These are phyloP conservation scores for Lasiodiplodia sp. DNA, from an alignment of 2,329 filamentous ascomycete species.

Conservation along the genomic window DNA sequence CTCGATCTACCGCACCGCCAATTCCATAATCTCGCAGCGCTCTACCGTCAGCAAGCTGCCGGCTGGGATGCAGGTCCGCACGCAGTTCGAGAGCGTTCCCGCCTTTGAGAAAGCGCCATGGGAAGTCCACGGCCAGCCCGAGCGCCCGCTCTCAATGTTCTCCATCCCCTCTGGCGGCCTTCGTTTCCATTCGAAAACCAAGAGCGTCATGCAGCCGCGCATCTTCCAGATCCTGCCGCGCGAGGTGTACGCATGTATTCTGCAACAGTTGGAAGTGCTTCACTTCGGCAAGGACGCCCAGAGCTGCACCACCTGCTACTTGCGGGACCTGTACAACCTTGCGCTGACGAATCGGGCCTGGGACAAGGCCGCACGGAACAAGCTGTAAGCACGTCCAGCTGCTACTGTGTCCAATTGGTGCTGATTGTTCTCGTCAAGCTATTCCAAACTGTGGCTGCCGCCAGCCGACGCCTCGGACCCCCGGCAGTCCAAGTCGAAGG, in stretches of 20 bases:
- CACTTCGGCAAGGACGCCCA: constrained; percentile 43
- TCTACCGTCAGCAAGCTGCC: not conserved
- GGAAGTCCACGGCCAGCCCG: constrained; percentile 2
- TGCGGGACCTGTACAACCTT: constrained; percentile 61
- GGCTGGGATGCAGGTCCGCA: not conserved
- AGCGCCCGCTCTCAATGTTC: constrained; percentile 5
- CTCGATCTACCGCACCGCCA: constrained; percentile 20
- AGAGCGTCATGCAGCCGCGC: constrained; percentile 34
- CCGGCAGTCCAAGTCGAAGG: constrained; percentile 49
- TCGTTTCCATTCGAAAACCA: constrained; percentile 9
- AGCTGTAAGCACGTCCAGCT: constrained; percentile 52
- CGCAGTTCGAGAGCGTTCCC: constrained; percentile 12
- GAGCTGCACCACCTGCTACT: constrained; percentile 61
- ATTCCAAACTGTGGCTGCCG: constrained; percentile 57
- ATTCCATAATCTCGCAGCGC: constrained; percentile 24
- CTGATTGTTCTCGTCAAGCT: constrained; percentile 46
- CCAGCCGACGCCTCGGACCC: constrained; percentile 49
- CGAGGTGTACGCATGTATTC: constrained; percentile 63
- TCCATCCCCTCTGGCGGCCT: not conserved
- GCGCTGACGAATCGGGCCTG: constrained; percentile 64
- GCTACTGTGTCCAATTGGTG: too few relatives aligned
- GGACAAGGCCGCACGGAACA: constrained; percentile 59
- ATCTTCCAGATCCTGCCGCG: constrained; percentile 58
- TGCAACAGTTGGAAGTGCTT: constrained; percentile 57
- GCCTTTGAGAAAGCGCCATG: not conserved